Evolutionary conservation across 2,329 filamentous ascomycete species (phyloP).

Genomic region (Neodidymelliopsis sp.): DNA sequence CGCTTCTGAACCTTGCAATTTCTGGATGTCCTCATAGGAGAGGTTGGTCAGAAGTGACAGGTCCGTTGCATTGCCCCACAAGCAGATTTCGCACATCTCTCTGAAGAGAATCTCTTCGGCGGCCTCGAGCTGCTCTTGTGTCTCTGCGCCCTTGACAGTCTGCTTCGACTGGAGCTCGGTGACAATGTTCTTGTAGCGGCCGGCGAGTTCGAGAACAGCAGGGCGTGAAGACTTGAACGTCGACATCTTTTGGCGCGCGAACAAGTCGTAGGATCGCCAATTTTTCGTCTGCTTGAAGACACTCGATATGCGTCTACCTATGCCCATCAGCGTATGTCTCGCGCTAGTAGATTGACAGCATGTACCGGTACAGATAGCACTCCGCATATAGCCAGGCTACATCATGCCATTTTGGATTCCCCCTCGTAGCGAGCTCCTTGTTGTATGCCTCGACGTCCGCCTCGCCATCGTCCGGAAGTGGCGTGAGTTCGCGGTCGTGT

Average conservation of each 20-base stretch:
- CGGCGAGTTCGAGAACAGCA: conserved; percentile 81
- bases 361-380: conserved; percentile 88
- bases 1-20: conserved; percentile 87
- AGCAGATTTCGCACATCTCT: conserved; percentile 95
- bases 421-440: conserved; percentile 77
- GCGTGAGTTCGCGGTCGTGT: conserved; percentile 82
- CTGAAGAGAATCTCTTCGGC: conserved; percentile 81
- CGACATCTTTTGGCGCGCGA: conserved; percentile 85
- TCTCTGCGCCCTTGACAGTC: conserved; percentile 51
- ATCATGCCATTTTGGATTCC: conserved; percentile 80
- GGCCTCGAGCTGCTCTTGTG: conserved; percentile 63
- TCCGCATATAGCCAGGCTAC: conserved; percentile 90
- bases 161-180: conserved; percentile 67
- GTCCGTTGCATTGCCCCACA: conserved; percentile 98
- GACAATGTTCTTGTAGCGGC: conserved; percentile 78
- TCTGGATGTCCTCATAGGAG: conserved; percentile 95
- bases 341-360: not conserved
- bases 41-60: conserved; percentile 88
- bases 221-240: conserved; percentile 92
- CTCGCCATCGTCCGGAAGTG: conserved; percentile 77
- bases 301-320: conserved; percentile 76
- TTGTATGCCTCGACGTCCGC: conserved; percentile 84
- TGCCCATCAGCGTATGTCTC: conserved; percentile 22
- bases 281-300: conserved; percentile 78
- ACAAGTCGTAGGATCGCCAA: conserved; percentile 92